These are phyloP conservation scores for Omphalotus guepiniiformis DNA, from an alignment of 768 basidiomycete genomes.

Conservation along the genomic window DNA sequence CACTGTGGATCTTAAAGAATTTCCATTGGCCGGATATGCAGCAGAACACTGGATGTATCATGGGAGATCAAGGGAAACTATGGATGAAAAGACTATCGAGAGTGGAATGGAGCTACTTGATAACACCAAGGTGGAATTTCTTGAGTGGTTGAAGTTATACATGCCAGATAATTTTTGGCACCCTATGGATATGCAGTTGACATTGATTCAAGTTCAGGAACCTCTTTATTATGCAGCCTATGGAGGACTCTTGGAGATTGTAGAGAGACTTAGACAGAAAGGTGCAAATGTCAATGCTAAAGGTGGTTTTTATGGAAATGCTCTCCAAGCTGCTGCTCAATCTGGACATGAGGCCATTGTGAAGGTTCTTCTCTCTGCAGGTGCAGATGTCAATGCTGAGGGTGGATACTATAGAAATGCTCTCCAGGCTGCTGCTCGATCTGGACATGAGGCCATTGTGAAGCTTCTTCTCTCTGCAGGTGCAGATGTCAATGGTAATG, in stretches of 20 bases:
- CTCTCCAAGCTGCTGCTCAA: background rate
- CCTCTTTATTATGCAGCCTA: too few species aligned
- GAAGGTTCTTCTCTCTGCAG: background rate
- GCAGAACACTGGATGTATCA: too few species aligned
- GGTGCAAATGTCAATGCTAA: slow-evolving; percentile 5
- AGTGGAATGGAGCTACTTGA: too few species aligned
- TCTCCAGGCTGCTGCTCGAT: slow-evolving; percentile 3
- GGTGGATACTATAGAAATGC: background rate
- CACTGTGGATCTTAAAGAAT: too few species aligned
- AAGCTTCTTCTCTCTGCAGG: background rate
- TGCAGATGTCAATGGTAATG: slow-evolving; percentile 3
- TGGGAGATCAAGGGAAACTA: too few species aligned
- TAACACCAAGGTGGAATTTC: too few species aligned
- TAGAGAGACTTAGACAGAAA: background rate
- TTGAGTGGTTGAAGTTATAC: too few species aligned
- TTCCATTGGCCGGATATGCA: too few species aligned
- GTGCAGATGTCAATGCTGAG: slow-evolving; percentile 2
- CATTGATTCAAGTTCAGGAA: too few species aligned
- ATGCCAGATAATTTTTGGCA: too few species aligned
- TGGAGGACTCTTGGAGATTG: background rate
- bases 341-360: background rate
- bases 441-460: background rate
- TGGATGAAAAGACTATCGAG: too few species aligned
- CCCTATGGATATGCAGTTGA: too few species aligned
- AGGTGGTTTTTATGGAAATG: background rate